Evolutionary conservation across 306 rosid species (phyloP).

Genomic region (Leucaena leucocephala): DNA sequence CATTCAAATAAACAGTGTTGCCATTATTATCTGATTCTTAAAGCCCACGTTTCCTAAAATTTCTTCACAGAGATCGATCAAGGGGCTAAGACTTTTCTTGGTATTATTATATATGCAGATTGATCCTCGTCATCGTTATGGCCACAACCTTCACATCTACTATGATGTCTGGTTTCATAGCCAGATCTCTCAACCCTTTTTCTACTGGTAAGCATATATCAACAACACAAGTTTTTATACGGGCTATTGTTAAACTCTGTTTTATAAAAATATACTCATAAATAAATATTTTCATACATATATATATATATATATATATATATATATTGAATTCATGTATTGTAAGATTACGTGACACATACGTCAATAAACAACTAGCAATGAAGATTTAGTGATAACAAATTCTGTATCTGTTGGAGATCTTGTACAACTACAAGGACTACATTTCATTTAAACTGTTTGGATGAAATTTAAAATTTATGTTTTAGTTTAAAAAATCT

Average conservation of each 20-base stretch:
- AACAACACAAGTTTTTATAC: not conserved
- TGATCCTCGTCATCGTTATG: slow-evolving; percentile 94
- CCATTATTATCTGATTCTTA: not conserved
- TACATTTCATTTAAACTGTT: not conserved
- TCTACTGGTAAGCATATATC: slow-evolving; percentile 63
- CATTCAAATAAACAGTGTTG: not conserved
- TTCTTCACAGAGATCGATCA: not conserved
- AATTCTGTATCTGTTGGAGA: too few relatives aligned
- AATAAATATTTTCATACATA: too few relatives aligned
- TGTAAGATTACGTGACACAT: too few relatives aligned
- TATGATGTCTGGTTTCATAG: slow-evolving; percentile 72
- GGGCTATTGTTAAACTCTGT: too few relatives aligned
- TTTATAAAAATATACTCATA: not conserved
- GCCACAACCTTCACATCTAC: slow-evolving; percentile 81
- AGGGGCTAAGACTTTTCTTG: slow-evolving; percentile 17
- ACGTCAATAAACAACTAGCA: too few relatives aligned
- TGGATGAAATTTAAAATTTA: too few relatives aligned
- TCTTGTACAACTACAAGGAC: not conserved
- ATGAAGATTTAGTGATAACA: too few relatives aligned
- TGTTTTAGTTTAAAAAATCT: too few relatives aligned
- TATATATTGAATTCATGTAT: too few relatives aligned
- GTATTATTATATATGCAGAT: slow-evolving; percentile 46
- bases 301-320: too few relatives aligned
- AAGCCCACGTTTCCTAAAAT: not conserved
- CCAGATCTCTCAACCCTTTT: slow-evolving; percentile 76